Conservation (phyloP, 2,329 filamentous ascomycete genomes). For the Sporothrix dimorphospora region DNA sequence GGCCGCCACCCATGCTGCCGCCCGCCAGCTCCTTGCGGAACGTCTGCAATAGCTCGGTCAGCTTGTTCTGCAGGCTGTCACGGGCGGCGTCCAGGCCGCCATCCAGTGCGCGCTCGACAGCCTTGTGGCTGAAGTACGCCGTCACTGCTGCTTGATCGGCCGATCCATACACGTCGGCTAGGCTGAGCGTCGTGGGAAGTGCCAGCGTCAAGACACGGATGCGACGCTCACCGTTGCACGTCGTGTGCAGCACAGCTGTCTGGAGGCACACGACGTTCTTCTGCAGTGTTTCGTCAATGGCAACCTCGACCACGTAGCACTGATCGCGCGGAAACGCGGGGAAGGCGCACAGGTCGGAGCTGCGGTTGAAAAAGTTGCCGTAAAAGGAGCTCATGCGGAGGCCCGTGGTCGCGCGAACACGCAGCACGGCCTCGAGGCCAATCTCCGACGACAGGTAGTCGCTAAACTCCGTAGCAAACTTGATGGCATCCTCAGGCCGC, state of each 20-base stretch:
- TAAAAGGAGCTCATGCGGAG: constrained; percentile 98
- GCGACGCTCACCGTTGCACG: constrained; percentile 92
- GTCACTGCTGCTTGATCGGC: constrained; percentile 93
- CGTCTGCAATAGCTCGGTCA: constrained; percentile 88
- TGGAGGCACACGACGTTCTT: constrained; percentile 94
- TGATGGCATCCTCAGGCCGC: constrained; percentile 91
- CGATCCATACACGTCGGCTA: constrained; percentile 91
- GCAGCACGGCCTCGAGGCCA: constrained; percentile 90
- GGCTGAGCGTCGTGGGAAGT: constrained; percentile 85
- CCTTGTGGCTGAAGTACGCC: constrained; percentile 96
- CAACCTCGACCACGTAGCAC: constrained; percentile 96
- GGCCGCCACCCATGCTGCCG: constrained; percentile 90
- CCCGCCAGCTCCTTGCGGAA: constrained; percentile 97
- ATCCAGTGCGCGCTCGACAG: constrained; percentile 85
- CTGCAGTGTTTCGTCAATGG: constrained; percentile 91
- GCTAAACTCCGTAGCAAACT: constrained; percentile 95
- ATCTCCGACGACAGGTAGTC: constrained; percentile 97
- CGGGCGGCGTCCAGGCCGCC: constrained; percentile 82
- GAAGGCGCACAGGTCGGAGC: constrained; percentile 96
- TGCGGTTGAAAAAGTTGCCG: constrained; percentile 99
- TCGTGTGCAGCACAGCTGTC: constrained; percentile 93
- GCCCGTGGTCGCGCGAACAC: constrained; percentile 92
- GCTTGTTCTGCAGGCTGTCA: constrained; percentile 87
- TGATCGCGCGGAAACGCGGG: constrained; percentile 97
- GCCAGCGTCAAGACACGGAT: constrained; percentile 94